Evolutionary conservation across 495 filamentous ascomycete species (phyloP), one percentile per base, ranked within the genome.

Genomic region (Annulohypoxylon moriforme): DNA sequence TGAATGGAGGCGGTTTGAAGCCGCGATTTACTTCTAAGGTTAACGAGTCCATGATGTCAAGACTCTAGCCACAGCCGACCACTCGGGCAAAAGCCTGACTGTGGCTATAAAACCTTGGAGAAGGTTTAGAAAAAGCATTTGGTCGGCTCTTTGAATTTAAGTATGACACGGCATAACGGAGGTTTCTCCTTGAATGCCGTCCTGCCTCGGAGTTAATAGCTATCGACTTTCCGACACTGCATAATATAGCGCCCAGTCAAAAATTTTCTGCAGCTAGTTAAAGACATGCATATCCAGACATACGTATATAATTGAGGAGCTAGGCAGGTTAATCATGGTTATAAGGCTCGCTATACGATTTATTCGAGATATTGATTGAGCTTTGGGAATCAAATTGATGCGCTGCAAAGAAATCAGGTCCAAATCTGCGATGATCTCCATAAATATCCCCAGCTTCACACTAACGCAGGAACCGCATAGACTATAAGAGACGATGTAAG

Each of bases 31-130:
- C 34, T 40, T 38, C 55, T 59, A 11, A 31, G 50, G 16, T 50
- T 69, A 62, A 44, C 40, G 58, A 61, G 62, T 78, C 71, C 74
- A 78, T 78, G 76, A 78, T 77, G 76, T 77, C 76, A 78, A 67
- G 34, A 63, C 52, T 52, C 67, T 63, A 75, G 74, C 76, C 74
- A 76, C 74, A 56, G 11, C 47, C 42, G 24, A 29, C 50, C 13
- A 49, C 33, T 42, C 46, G 38, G 34, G 44, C 47, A 29, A 42
- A 49, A 29, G 27, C 60, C 46, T 60, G 40, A 13, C 13, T 40
- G 53, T 64, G 64, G 63, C 63, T 67, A 66, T 24, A 24, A 4
- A 40, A n/a, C n/a, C n/a, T n/a, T n/a, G n/a, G n/a, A 57, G 18
- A 56, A 20, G 9, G 6, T 49, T 34, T 2, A 25, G 20, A 11